Base-by-base conservation (phyloP, 352 stramenopile species). In the Phytopythium helicoides region DNA sequence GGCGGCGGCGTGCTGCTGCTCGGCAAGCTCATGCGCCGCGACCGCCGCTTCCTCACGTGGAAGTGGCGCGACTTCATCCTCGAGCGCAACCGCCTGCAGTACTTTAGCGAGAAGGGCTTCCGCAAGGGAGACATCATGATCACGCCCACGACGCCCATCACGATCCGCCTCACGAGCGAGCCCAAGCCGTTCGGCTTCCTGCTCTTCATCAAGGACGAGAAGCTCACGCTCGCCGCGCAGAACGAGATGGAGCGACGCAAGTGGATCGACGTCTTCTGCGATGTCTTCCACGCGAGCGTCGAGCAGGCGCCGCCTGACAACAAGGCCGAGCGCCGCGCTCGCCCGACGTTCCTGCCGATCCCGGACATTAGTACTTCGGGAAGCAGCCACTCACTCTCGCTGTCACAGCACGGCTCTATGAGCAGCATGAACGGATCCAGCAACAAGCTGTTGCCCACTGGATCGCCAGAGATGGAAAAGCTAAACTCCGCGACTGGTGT, bases 41-140 rank as follows among this genome's bases (percentile, higher is more conserved):
- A 91, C 60, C 80, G 83, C 16, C 84, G 76, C 33, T 74, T 93
- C 35, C 71, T 87, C 41, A 91, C 80, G 61, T 93, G 83, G 83
- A 93, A 93, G 47, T 88, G 78, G 76, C 76, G 83, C 47, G 78
- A 93, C 53, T 88, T 93, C 44, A 78, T 84, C 44, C 56, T 93
- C 35, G 80, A 93, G 56, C 71, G 74, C 50, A 61, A 68, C 42
- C 69, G 81, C 1, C 58, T 91, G 48, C 81, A 89, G 63, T 89
- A 88, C 73, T 91, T 87, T 49, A 91, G 73, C 53, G 66, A 82
- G 54, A 89, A 89, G 49, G 77, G 77, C 45, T 76, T 70, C 47
- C 76, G 77, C 60, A 91, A 91, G 61, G 81, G 77, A 12, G 78
- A 91, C 64, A 85, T 91, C 54, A 41, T 66, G 34, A 54, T 91